Evolutionary conservation across 176 grass and related monocot species (phyloP), one percentile per base, ranked within the genome.

Genomic region (Areca catechu): DNA sequence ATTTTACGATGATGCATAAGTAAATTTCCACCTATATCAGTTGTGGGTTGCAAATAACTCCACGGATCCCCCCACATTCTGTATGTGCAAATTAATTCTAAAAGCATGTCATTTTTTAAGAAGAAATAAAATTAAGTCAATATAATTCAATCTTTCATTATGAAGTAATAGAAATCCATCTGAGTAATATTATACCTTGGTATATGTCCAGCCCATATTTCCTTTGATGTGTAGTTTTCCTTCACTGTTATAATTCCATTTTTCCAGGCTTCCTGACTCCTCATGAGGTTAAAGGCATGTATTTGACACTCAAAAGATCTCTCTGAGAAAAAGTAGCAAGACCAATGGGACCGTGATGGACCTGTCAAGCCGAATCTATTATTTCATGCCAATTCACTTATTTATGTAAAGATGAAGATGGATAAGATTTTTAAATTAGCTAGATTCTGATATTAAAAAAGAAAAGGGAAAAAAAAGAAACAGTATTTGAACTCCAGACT

Each of bases 201-300:
- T 73, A 71, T 65, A 20, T 7, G 19, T 15, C 76, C 80, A 30
- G 47, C 63, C 80, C 83, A 93, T 57, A 93, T 84, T 81, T 84
- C 24, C 58, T 87, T 88, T 7, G 80, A 84, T 12, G 77, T 88
- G 67, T 88, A 88, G 63, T 94, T 93, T 15, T 79, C 80, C 51
- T 81, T 93, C 22, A 70, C 52, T 65, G 57, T 88, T 28, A 94
- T 49, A 18, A 80, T 37, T 63, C 77, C 66, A 57, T 78, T 74
- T 4, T 17, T 61, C 62, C 77, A 76, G 70, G 67, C 65, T 15
- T 69, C 77, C 63, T 73, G 64, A 20, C 49, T 88, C 58, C 58
- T 25, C 80, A 84, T 78, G 69, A 94, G 70, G 18, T 88, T 58
- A 34, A 81, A 77, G 57, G 83, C 77, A 65, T 50, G 74, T 9